These are phyloP conservation scores for Cystoisospora suis DNA, from an alignment of 169 alveolate genomes.

Conservation along the genomic window DNA sequence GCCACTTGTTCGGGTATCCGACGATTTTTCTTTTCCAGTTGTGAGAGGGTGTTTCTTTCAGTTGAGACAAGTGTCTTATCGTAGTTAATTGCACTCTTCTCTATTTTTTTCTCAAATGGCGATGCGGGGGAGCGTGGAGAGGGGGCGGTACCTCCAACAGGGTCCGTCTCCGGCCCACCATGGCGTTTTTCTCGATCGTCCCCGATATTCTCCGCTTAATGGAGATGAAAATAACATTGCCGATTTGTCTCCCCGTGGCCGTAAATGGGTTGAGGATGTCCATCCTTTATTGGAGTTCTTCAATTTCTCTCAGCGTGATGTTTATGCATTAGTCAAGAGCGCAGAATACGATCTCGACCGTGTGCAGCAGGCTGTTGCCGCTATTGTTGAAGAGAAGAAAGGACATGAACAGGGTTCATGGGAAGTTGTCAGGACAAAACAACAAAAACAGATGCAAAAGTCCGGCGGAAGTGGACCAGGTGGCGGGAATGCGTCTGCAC, in stretches of 20 bases:
- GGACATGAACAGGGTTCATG: conserved; percentile 65
- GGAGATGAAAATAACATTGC: background rate
- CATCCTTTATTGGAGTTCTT: conserved; percentile 59
- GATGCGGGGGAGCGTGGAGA: no score
- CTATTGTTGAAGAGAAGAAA: conserved; percentile 46
- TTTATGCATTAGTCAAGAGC: conserved; percentile 41
- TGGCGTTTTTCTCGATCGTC: background rate
- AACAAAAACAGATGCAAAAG: conserved; percentile 52
- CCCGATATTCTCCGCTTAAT: background rate
- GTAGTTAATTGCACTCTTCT: no score
- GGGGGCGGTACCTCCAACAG: no score
- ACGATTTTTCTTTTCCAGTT: no score
- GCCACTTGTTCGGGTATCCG: no score
- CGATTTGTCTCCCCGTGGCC: conserved; percentile 41
- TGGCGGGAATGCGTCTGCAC: no score
- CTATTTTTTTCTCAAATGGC: no score
- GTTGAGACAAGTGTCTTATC: no score
- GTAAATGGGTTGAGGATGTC: conserved; percentile 54
- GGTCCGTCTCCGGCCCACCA: no score
- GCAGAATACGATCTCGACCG: conserved; percentile 45
- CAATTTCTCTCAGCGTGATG: conserved; percentile 56
- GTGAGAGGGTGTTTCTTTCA: no score
- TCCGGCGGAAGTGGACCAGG: no score
- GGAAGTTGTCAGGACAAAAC: conserved; percentile 53
- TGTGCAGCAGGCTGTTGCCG: conserved; percentile 50